Base-by-base conservation (phyloP, 202 grass and related monocot species). In the Digitaria exilis region DNA sequence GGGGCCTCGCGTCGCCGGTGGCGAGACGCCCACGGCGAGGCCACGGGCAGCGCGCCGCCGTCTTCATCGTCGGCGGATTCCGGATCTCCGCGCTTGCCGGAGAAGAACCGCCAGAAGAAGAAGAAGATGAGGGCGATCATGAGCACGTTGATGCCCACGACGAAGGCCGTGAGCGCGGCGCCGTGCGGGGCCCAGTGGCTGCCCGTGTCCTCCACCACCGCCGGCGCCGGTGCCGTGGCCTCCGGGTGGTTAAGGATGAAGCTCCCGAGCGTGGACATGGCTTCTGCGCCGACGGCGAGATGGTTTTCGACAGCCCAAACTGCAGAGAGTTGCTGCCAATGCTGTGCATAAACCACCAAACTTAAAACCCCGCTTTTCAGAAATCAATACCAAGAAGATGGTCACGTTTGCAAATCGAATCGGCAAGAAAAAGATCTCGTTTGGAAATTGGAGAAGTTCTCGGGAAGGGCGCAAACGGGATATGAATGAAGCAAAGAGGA, bases 101-200 rank as follows among this genome's bases (percentile, higher is more conserved):
- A 85, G 82, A 91, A 87, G 82, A 84, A 84, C n/a, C 82, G 82
- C 74, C 82, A 91, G 79, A 97, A 87, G 75, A 80, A 94, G 64
- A 97, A 82, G 66, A 90, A 67, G 78, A 97, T 41, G 80, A 92
- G 74, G 60, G 88, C 2, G 70, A 97, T 46, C 82, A 94, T 60
- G 60, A 97, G 86, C 69, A 92, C 4, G 84, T 94, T 92, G 45
- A 94, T 10, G 45, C 41, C 52, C 58, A 94, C 81, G 45, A 94
- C 63, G 73, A 75, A 83, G 43, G 55, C 80, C 50, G 88, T 84
- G 51, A 78, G 42, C 61, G 56, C 45, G 1, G 60, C 74, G 12
- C 80, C 71, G 42, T 89, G 92, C 2, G 68, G 73, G 2, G 81
- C 74, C 80, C 82, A 89, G 80, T 69, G 83, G 12, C n/a, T 41